Evolutionary conservation across 108 stramenopile species (phyloP).

Genomic region (Epithemia pelagica): DNA sequence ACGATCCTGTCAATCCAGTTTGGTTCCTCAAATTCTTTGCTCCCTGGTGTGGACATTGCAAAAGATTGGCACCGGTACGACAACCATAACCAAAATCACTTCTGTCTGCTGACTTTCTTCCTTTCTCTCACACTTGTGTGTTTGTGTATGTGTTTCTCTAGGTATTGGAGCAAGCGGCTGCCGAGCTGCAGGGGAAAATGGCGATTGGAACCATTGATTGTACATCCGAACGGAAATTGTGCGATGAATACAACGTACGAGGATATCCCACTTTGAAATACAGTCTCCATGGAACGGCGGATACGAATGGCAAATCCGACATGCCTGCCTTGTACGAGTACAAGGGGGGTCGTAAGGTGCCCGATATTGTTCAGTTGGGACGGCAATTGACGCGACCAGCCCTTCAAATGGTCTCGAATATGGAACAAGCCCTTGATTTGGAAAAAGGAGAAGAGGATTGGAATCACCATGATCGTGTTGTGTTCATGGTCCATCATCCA

Average conservation of each 20-base stretch:
- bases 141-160: constrained; percentile 4
- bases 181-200: constrained; percentile 56
- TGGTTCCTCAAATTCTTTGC: constrained; percentile 80
- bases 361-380: constrained; percentile 59
- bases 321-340: constrained; percentile 69
- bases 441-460: constrained; percentile 10
- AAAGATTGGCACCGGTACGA: constrained; percentile 1
- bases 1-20: constrained; percentile 59
- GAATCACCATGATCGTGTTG: constrained; percentile 26
- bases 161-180: constrained; percentile 54
- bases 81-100: background rate
- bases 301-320: too few relatives aligned
- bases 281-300: too few relatives aligned
- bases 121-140: constrained; percentile 6
- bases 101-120: background rate
- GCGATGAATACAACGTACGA: constrained; percentile 43
- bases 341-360: constrained; percentile 48
- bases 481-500: constrained; percentile 60
- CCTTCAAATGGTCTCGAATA: constrained; percentile 32
- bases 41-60: constrained; percentile 55
- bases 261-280: constrained; percentile 81
- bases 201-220: constrained; percentile 84
- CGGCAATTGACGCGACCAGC: constrained; percentile 54
- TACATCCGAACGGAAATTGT: constrained; percentile 54
- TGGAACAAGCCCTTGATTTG: constrained; percentile 38